Base-by-base conservation (phyloP, 2,329 filamentous ascomycete genomes). In the Ceratocystis alfenasii region DNA sequence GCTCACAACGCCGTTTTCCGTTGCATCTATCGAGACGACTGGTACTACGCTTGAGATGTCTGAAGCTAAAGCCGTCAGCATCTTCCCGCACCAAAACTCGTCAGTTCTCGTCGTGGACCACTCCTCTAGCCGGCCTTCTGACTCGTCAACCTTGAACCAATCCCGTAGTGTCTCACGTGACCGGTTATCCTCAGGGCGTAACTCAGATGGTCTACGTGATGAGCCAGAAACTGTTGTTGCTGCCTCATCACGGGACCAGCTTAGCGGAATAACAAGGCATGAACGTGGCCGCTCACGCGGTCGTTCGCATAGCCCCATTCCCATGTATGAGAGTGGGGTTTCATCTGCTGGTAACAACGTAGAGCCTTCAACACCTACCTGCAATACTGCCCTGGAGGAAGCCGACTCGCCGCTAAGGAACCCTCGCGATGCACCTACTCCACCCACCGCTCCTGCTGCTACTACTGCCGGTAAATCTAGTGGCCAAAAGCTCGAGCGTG, bases 61-160 rank as follows among this genome's bases (percentile, higher is more conserved):
- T 0, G 83, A 87, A 74, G 84, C 84, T 44, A 75, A 81, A 71
- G 83, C 82, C 48, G 79, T 87, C 65, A 83, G 79, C 68, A 83
- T 87, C 70, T 85, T 81, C 69, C 79, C 81, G 22, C 84, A 87
- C 69, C 83, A 87, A 70, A 87, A 86, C 69, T 84, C 80, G 61
- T 87, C 84, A 3, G 75, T 87, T 10, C 72, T 86, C 53, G 78
- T 87, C 74, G 81, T 87, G 36, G 76, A 85, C 69, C 80, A 85
- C 71, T 53, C 63, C 2, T 79, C 79, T 8, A 76, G 75, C 53
- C 80, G 77, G 71, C 79, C 78, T 28, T 80, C 79, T 0, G 79
- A 81, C 66, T 74, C 73, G 59, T 76, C 78, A 22, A 77, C 78
- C 57, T 70, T 73, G 2, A 50, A 50, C 8, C 25, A 50, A n/a